These are phyloP conservation scores for Polyporus tsugae DNA, from an alignment of 1,284 basidiomycete genomes.

Conservation along the genomic window DNA sequence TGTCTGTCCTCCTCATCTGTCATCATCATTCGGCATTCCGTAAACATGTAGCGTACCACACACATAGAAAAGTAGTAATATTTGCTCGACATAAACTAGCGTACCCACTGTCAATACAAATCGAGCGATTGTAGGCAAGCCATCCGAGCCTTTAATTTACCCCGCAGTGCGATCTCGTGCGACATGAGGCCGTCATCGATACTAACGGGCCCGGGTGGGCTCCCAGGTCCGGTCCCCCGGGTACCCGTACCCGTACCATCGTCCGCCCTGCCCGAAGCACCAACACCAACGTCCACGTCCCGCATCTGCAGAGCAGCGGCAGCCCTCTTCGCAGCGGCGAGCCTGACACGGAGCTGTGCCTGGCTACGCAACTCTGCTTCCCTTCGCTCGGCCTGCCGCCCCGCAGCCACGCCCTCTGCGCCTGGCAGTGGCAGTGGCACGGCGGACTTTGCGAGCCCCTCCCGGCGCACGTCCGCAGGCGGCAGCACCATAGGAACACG, in stretches of 20 bases:
- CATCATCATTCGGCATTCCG: constrained; percentile 26
- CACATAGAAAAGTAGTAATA: constrained; percentile 33
- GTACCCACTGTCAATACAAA: constrained; percentile 23
- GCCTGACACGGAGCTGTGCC: constrained; percentile 56
- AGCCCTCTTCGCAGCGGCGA: constrained; percentile 56
- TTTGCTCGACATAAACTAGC: constrained; percentile 29
- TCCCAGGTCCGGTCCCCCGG: background rate
- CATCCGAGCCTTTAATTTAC: constrained; percentile 26
- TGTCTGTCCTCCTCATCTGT: constrained; percentile 10
- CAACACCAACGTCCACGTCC: background rate
- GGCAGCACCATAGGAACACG: constrained; percentile 27
- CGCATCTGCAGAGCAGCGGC: constrained; percentile 19
- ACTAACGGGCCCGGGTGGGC: background rate
- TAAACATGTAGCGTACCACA: constrained; percentile 33
- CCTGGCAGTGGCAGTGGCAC: constrained; percentile 15
- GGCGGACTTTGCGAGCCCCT: constrained; percentile 5
- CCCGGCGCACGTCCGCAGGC: background rate
- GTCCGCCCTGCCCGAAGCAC: constrained; percentile 9
- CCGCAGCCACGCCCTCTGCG: constrained; percentile 26
- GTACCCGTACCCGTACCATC: background rate
- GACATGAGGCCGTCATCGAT: constrained; percentile 22
- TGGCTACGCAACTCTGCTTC: constrained; percentile 57
- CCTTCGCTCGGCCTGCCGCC: constrained; percentile 34
- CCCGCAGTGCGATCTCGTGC: constrained; percentile 26
- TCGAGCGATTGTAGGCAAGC: constrained; percentile 25